phyloP scores from a whole-genome alignment of 192 early-diverging fungal species.

The Mortierella alpina region DNA sequence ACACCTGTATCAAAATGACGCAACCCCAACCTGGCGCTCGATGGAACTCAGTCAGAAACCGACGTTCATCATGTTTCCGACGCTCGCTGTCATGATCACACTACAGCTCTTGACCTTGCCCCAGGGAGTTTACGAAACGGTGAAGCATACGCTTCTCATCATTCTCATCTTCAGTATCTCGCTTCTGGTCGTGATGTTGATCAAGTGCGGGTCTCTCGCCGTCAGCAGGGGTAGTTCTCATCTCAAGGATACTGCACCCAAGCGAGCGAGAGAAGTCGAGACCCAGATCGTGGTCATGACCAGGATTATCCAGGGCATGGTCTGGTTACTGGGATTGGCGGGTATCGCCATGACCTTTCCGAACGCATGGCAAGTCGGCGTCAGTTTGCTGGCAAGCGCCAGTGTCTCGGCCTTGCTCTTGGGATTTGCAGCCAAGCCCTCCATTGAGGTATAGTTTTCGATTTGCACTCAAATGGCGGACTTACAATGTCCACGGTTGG shows the following conservation, averaged over 20 bases:
- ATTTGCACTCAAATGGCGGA: background rate
- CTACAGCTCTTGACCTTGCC: constrained; percentile 45
- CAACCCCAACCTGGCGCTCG: background rate
- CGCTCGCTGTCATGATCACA: constrained; percentile 38
- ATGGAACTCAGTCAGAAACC: constrained; percentile 36
- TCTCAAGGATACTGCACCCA: constrained; percentile 26
- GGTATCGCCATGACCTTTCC: constrained; percentile 57
- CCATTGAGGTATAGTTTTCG: constrained; percentile 37
- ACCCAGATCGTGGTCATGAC: constrained; percentile 57
- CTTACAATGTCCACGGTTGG: background rate
- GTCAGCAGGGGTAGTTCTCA: constrained; percentile 29
- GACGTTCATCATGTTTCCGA: constrained; percentile 53
- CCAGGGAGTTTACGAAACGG: constrained; percentile 16
- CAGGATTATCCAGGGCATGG: constrained; percentile 49
- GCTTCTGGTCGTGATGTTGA: constrained; percentile 40
- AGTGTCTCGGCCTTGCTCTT: constrained; percentile 54
- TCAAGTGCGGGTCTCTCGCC: constrained; percentile 46
- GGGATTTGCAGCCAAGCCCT: constrained; percentile 55
- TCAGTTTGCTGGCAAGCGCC: constrained; percentile 52
- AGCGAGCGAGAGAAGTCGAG: constrained; percentile 37
- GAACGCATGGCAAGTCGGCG: constrained; percentile 54
- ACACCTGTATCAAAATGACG: background rate
- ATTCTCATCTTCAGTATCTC: constrained; percentile 43
- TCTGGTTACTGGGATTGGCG: constrained; percentile 40
- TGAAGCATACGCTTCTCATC: constrained; percentile 50